Conservation (phyloP, 2,329 filamentous ascomycete species). For the Nemania serpens region DNA sequence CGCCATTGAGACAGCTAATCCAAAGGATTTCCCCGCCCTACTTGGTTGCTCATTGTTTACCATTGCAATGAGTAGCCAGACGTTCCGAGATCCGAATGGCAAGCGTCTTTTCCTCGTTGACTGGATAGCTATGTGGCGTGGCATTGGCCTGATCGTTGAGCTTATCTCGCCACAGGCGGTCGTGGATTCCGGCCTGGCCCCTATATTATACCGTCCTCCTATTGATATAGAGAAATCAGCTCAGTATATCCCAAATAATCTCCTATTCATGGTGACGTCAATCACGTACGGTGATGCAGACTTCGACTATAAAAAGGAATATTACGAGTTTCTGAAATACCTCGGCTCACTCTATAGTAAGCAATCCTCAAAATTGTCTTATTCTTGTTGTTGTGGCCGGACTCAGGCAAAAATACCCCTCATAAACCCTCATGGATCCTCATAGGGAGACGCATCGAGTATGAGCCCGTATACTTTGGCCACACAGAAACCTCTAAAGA, state of each 20-base stretch:
- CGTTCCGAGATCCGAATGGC: slow-evolving; percentile 53
- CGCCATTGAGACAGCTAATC: slow-evolving; percentile 54
- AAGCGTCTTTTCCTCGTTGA: slow-evolving; percentile 56
- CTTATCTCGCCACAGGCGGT: slow-evolving; percentile 42
- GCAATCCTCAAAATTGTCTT: background rate
- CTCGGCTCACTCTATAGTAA: slow-evolving; percentile 56
- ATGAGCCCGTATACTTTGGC: too few relatives aligned
- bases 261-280: slow-evolving; percentile 55
- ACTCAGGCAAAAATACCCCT: too few relatives aligned
- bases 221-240: slow-evolving; percentile 51
- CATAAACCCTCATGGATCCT: too few relatives aligned
- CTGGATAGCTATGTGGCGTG: slow-evolving; percentile 62
- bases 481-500: background rate
- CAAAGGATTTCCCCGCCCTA: slow-evolving; percentile 54
- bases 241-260: slow-evolving; percentile 50
- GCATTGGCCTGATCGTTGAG: slow-evolving; percentile 55
- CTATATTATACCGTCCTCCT: slow-evolving; percentile 55
- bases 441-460: too few relatives aligned
- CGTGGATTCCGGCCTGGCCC: slow-evolving; percentile 49
- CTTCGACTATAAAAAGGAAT: slow-evolving; percentile 45
- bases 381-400: background rate
- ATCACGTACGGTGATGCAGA: slow-evolving; percentile 51
- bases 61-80: slow-evolving; percentile 54
- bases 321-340: slow-evolving; percentile 53
- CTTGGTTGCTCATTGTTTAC: slow-evolving; percentile 57